A percentile compares a stretch with the other conserved stretches of the same genome.
phyloP scores from a whole-genome alignment of 2,329 filamentous ascomycete genomes.

The Cladosporium cucumerinum region DNA sequence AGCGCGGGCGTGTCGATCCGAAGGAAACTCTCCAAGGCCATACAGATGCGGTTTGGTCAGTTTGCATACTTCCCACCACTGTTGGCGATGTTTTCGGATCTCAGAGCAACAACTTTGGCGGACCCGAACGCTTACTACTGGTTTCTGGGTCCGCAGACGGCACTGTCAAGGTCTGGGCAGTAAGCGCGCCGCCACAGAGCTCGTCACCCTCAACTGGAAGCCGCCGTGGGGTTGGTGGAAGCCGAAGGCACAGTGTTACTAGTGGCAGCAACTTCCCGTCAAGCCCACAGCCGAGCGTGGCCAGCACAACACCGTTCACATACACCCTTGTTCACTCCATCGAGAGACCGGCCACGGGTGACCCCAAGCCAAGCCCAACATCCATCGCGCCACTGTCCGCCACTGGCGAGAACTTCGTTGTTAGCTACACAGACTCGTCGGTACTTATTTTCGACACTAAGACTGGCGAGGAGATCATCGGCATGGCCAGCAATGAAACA shows the following conservation, averaged over 20 bases:
- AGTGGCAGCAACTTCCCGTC: conserved; percentile 89
- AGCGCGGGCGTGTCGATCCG: conserved; percentile 87
- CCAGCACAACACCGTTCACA: conserved; percentile 80
- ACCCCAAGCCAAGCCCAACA: conserved; percentile 65
- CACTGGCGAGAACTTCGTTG: conserved; percentile 83
- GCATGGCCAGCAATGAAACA: conserved; percentile 91
- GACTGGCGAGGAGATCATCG: conserved; percentile 84
- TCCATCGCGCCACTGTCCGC: conserved; percentile 86
- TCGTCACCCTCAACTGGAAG: conserved; percentile 74
- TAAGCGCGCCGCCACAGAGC: conserved; percentile 83
- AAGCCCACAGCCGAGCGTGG: conserved; percentile 82
- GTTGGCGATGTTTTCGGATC: conserved; percentile 75
- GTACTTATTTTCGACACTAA: conserved; percentile 90
- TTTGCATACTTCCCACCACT: conserved; percentile 86
- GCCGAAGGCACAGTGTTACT: conserved; percentile 86
- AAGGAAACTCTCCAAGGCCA: conserved; percentile 93
- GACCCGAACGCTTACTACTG: conserved; percentile 80
- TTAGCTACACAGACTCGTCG: conserved; percentile 85
- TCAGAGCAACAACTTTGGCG: conserved; percentile 64
- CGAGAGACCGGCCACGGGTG: conserved; percentile 55
- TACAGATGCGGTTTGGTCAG: conserved; percentile 91
- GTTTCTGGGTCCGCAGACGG: conserved; percentile 90
- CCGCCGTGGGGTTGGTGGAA: conserved; percentile 66
- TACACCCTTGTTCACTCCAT: conserved; percentile 88
- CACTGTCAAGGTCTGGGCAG: conserved; percentile 87